phyloP scores from a whole-genome alignment of 768 basidiomycete species.

The Hemileccinum rubropunctum region DNA sequence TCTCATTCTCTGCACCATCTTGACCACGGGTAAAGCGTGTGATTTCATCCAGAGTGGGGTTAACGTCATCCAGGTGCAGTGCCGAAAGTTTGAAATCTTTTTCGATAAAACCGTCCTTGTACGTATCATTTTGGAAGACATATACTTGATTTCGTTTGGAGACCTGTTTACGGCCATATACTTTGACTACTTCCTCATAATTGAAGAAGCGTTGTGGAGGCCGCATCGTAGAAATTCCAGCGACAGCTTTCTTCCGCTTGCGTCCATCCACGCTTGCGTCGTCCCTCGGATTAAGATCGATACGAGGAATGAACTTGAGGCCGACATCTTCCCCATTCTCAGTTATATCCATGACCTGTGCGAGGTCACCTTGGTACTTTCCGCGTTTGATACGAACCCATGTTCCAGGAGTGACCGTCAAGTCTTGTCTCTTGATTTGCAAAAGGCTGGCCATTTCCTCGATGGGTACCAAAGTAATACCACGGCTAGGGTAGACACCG shows the following conservation, averaged over 20 bases:
- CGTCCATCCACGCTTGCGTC: constrained; percentile 62
- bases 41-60: constrained; percentile 96
- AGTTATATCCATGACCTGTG: constrained; percentile 91
- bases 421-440: constrained; percentile 93
- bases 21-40: constrained; percentile 80
- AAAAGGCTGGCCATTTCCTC: constrained; percentile 97
- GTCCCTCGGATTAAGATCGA: constrained; percentile 91
- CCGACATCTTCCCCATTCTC: constrained; percentile 93
- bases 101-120: constrained; percentile 92
- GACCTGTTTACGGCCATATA: constrained; percentile 77
- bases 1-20: constrained; percentile 65
- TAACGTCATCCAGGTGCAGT: constrained; percentile 81
- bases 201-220: constrained; percentile 94
- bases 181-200: constrained; percentile 85
- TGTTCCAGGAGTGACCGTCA: constrained; percentile 77
- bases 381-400: constrained; percentile 97
- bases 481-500: constrained; percentile 83
- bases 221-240: constrained; percentile 56
- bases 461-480: constrained; percentile 84
- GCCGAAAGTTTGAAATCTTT: constrained; percentile 88
- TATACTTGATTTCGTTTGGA: constrained; percentile 71
- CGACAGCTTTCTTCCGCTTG: constrained; percentile 71
- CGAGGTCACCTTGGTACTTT: constrained; percentile 91
- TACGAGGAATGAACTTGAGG: constrained; percentile 94
- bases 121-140: constrained; percentile 92